These are phyloP conservation scores for Pyronema domesticum DNA, from an alignment of 495 filamentous ascomycete genomes.

Conservation along the genomic window DNA sequence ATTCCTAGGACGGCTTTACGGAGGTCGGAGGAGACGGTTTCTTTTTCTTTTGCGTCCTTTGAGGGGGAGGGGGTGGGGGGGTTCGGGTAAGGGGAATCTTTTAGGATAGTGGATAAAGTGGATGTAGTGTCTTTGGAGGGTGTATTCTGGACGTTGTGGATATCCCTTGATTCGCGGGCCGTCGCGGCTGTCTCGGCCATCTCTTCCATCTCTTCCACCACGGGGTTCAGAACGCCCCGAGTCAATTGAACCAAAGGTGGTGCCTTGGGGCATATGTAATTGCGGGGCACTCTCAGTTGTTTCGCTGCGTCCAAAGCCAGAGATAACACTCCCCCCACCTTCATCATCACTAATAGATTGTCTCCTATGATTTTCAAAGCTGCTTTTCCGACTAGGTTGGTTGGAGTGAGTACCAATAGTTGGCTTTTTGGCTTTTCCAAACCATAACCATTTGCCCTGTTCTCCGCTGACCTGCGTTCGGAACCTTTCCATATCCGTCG, in stretches of 20 bases:
- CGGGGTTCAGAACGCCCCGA: too few species aligned
- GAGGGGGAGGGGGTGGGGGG: background rate
- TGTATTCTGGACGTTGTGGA: too few species aligned
- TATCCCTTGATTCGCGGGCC: too few species aligned
- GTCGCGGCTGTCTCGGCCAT: too few species aligned
- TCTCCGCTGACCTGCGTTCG: conserved; percentile 57
- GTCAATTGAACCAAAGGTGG: too few species aligned
- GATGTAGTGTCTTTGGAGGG: background rate
- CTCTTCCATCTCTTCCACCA: too few species aligned
- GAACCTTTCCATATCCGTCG: conserved; percentile 70
- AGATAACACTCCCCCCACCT: background rate
- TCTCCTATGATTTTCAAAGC: background rate
- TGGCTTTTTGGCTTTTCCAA: conserved; percentile 58
- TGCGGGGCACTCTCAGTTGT: too few species aligned
- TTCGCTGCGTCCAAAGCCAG: too few species aligned
- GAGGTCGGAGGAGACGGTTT: conserved; percentile 26
- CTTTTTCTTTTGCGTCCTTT: conserved; percentile 8
- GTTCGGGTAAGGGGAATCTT: background rate
- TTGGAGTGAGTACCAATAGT: background rate
- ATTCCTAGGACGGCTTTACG: conserved; percentile 59
- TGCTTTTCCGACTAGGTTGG: conserved; percentile 2
- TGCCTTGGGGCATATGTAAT: too few species aligned
- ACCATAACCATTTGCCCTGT: conserved; percentile 82
- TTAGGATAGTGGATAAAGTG: background rate
- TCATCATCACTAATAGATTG: background rate